Base-by-base conservation (phyloP, 2,329 filamentous ascomycete genomes). In the Arthrobotrys sinensis region DNA sequence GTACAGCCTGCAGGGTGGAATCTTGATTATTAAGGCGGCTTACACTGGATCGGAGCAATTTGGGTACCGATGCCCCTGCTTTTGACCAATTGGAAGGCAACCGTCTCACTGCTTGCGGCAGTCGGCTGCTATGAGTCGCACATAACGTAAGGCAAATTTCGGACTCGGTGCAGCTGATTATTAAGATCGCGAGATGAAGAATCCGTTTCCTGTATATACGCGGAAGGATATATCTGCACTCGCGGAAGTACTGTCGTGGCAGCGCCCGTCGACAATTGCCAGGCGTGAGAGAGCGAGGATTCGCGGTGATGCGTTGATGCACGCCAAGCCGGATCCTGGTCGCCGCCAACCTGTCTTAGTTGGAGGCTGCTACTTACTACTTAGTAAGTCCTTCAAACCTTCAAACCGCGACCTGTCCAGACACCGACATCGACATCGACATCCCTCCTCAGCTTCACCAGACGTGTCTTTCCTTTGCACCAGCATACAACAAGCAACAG, bases 1-100 rank as follows among this genome's bases (percentile, higher is more conserved):
- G 50, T 32, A 28, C 45, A 8, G 10, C n/a, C 55, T 21, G 43
- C 45, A 48, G 60, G 60, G 45, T 60, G 55, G 52, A 50, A 50
- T 64, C 45, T 68, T 75, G 70, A 75, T 75, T 75, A 75, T 68
- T 75, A 75, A 75, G 70, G 43, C 52, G 63, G 60, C 48, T 69
- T 69, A 43, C 32, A 48, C 36, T 48, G 64, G 66, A 55, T 73
- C 69, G 69, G 70, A 53, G 70, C 62, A 57, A 62, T 75, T 53
- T 52, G 45, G 52, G 40, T 10, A 67, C 70, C 70, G 70, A 75
- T 68, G 62, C 55, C 53, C 40, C 45, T 53, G 34, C 60, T 19
- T 64, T 19, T 19, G 8, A 48, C 63, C 63, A 66, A 66, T 66
- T 50, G 46, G 14, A 52, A 16, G 8, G 28, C 12, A 10, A 7